Evolutionary conservation across 768 basidiomycete species (phyloP), one percentile per base, ranked within the genome.

Genomic region (Obba rivulosa): DNA sequence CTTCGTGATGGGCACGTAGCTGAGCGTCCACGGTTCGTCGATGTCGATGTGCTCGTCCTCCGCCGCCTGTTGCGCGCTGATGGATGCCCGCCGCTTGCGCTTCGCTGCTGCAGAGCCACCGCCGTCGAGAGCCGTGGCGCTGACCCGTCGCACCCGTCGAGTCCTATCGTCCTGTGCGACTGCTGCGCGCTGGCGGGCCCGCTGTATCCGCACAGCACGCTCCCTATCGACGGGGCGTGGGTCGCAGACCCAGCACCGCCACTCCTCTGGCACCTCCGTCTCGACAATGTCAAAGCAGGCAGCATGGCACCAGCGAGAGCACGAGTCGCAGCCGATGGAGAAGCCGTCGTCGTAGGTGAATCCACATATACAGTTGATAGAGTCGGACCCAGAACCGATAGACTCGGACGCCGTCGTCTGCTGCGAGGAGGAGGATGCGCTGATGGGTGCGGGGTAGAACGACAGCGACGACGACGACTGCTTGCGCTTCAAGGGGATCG

Each of bases 261-360:
- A 92, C 48, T 83, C 78, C 41, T 92, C 88, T 1, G 87, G 85
- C 0, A 87, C 83, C 38, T 66, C 56, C 57, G 72, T 76, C 45
- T 75, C 66, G 11, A 71, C 67, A 52, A 87, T 82, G 41, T 71
- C 77, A 55, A 86, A 87, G 66, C 92, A 93, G 8, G 79, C 81
- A 7, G 79, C 82, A 67, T 94, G 92, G 56, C 84, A 85, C 90
- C 92, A 93, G 34, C 84, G 77, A 18, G 75, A 77, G 61, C 92
- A 94, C 42, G 70, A 62, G 63, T 93, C 92, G 67, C 92, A 94
- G 9, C 85, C 87, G 53, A 93, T 87, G 9, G 82, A 85, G 63
- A 85, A 88, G 18, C 90, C 90, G 62, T 91, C 89, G 66, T 91
- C 91, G 59, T 80, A 74, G 40, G 73, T 67, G 51, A 78, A 77